These are phyloP conservation scores for Hymenoscyphus scutula DNA, from an alignment of 2,329 filamentous ascomycete genomes.

Conservation along the genomic window DNA sequence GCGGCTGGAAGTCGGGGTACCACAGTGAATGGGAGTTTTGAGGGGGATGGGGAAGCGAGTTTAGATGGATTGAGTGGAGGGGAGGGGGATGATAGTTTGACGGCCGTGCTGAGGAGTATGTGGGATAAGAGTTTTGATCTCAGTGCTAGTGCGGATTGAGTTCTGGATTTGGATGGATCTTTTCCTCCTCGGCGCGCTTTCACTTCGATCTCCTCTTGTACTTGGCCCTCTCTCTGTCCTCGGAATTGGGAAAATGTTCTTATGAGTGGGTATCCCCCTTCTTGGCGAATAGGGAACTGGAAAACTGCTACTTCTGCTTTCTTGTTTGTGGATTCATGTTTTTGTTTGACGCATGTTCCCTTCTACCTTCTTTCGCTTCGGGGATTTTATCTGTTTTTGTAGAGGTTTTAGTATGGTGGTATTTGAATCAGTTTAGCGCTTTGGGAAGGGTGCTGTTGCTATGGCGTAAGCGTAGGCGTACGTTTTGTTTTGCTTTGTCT, in stretches of 20 bases:
- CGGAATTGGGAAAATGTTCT: neutral
- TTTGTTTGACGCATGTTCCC: too few species aligned
- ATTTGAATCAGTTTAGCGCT: neutral
- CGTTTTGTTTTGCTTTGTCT: neutral
- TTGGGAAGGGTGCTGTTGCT: neutral
- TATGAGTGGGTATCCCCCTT: neutral
- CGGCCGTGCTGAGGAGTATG: conserved; percentile 53
- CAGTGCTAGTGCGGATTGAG: conserved; percentile 46
- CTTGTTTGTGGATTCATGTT: neutral
- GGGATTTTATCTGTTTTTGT: neutral
- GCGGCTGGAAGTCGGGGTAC: conserved; percentile 8
- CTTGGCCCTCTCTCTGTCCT: neutral
- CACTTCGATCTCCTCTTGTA: neutral
- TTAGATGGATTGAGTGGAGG: conserved; percentile 36
- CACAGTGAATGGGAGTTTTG: conserved; percentile 23
- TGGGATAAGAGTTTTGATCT: conserved; percentile 62
- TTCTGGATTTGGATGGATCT: neutral
- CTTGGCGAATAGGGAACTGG: neutral
- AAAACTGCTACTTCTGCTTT: neutral
- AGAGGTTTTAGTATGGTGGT: neutral
- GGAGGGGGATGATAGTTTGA: conserved; percentile 48
- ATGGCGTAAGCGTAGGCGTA: neutral
- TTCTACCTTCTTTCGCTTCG: too few species aligned
- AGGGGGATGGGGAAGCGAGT: conserved; percentile 20
- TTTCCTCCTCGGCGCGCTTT: neutral